Percentiles rank a stretch among this genome's conserved stretches.
Evolutionary conservation across 2,329 filamentous ascomycete species (phyloP).

Genomic region (Claviceps lovelessii): DNA sequence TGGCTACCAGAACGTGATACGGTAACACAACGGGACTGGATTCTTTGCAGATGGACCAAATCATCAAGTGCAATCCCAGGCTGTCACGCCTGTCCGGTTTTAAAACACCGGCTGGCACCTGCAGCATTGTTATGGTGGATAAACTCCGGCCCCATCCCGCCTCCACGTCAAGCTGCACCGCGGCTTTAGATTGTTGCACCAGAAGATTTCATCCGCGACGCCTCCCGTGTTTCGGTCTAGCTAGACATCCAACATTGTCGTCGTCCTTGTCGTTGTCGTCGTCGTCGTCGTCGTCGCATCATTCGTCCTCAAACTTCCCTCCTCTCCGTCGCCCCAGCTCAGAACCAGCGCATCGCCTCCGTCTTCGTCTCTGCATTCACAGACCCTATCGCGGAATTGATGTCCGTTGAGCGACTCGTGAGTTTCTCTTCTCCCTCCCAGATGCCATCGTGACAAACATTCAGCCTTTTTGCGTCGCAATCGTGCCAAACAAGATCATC

Average conservation of each 20-base stretch:
- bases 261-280: not conserved
- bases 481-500: not conserved
- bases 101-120: no score
- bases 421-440: not conserved
- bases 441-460: not conserved
- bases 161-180: not conserved
- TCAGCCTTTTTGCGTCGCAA: not conserved
- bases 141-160: slow-evolving; percentile 4
- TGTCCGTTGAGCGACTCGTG: not conserved
- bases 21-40: not conserved
- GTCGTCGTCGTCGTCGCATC: not conserved
- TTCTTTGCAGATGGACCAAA: not conserved
- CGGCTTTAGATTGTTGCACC: not conserved
- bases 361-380: not conserved
- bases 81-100: no score
- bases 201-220: not conserved
- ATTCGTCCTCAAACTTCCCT: not conserved
- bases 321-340: not conserved
- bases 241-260: not conserved
- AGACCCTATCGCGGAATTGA: not conserved
- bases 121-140: slow-evolving; percentile 1
- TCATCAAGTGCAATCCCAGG: no score
- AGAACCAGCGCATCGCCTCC: not conserved
- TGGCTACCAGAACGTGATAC: no score
- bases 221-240: not conserved